Evolutionary conservation across 345 rosid genomes (phyloP).

Genomic region (Gossypium mustelinum): DNA sequence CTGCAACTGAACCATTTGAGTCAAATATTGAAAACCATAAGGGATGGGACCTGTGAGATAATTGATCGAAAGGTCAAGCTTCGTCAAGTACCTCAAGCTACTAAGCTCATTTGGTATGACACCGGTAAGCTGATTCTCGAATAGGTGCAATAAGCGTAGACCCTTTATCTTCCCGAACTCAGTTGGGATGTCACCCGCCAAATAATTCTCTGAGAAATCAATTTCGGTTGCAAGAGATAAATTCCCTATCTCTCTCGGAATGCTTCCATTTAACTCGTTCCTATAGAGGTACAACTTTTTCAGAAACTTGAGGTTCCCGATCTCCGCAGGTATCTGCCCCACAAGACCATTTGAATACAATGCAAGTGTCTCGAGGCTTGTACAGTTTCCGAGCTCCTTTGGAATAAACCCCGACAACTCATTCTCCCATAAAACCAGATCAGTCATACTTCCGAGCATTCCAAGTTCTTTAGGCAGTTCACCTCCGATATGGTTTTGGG

Average conservation of each 20-base stretch:
- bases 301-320: slow-evolving; percentile 63
- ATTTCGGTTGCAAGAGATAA: slow-evolving; percentile 60
- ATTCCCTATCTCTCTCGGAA: slow-evolving; percentile 79
- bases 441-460: slow-evolving; percentile 53
- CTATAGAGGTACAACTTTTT: slow-evolving; percentile 70
- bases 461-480: slow-evolving; percentile 78
- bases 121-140: slow-evolving; percentile 76
- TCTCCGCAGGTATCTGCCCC: slow-evolving; percentile 69
- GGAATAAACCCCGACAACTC: slow-evolving; percentile 66
- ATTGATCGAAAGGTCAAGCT: slow-evolving; percentile 87
- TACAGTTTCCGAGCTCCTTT: slow-evolving; percentile 65
- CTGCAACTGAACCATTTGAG: slow-evolving; percentile 69
- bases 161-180: slow-evolving; percentile 66
- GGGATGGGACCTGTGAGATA: slow-evolving; percentile 72
- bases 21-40: slow-evolving; percentile 58
- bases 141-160: slow-evolving; percentile 57
- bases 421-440: slow-evolving; percentile 67
- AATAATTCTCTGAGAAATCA: slow-evolving; percentile 78
- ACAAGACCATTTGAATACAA: slow-evolving; percentile 59
- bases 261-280: slow-evolving; percentile 75
- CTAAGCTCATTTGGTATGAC: slow-evolving; percentile 67
- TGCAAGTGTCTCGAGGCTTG: slow-evolving; percentile 56
- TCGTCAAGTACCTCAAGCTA: slow-evolving; percentile 56
- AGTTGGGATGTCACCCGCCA: slow-evolving; percentile 69
- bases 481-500: slow-evolving; percentile 65